Conservation (phyloP, 768 basidiomycete species). For the Ephemerocybe angulata region DNA sequence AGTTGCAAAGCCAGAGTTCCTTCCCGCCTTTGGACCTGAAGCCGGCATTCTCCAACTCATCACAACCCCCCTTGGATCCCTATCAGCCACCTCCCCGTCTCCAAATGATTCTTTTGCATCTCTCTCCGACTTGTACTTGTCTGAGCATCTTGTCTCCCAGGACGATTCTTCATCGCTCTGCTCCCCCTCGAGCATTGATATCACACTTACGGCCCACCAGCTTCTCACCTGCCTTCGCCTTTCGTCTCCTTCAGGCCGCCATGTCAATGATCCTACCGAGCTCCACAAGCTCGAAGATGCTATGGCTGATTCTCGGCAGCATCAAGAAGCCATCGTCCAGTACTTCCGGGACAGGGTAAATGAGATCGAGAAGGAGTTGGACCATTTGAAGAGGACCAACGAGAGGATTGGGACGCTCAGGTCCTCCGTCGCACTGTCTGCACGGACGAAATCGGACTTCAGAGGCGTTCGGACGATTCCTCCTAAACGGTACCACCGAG, state of each 20-base stretch:
- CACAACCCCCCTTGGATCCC: conserved; percentile 42
- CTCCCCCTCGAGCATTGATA: conserved; percentile 42
- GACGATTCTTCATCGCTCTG: conserved; percentile 33
- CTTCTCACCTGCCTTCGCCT: conserved; percentile 54
- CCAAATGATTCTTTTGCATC: conserved; percentile 43
- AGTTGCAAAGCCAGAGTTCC: conserved; percentile 64
- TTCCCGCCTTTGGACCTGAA: conserved; percentile 55
- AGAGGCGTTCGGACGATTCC: conserved; percentile 31
- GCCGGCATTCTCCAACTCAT: conserved; percentile 47
- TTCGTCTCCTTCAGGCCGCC: conserved; percentile 41
- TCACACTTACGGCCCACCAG: conserved; percentile 39
- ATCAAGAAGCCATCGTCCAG: conserved; percentile 43
- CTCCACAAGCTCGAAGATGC: conserved; percentile 42
- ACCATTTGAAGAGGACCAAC: conserved; percentile 40
- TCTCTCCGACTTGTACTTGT: conserved; percentile 31
- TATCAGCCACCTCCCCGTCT: conserved; percentile 6
- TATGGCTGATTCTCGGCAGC: conserved; percentile 45
- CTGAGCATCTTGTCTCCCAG: conserved; percentile 16
- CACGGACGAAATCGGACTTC: conserved; percentile 40
- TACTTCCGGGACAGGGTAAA: conserved; percentile 53
- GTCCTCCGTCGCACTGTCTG: conserved; percentile 39
- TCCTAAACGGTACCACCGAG: conserved; percentile 41
- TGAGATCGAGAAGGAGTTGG: conserved; percentile 48
- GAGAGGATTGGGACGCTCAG: conserved; percentile 43
- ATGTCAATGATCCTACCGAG: conserved; percentile 33